Base-by-base conservation (phyloP, 1,139 yeast species). In the Lodderomyces beijingensis region DNA sequence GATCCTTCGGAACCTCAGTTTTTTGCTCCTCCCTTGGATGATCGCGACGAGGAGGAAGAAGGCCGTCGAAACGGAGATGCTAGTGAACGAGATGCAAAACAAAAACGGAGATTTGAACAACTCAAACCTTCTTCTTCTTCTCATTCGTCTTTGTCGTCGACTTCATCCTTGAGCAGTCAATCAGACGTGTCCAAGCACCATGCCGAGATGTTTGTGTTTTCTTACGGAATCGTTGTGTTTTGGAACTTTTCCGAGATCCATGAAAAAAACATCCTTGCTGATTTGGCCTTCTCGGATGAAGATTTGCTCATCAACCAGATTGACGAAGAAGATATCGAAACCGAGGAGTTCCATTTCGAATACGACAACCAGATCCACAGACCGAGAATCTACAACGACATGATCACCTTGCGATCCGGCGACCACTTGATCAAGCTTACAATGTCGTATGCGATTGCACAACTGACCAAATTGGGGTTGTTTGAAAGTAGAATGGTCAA, bases 381-480 rank as follows among this genome's bases (percentile, higher is more conserved):
- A 31, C 97, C 98, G 1, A 66, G 96, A 38, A 88, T 91, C 26
- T 89, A 82, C 57, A 91, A 91, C 54, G 98, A 91, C 59, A 85
- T 91, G 83, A 83, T 91, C 43, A 88, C 97, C 0, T 61, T 91
- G 30, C 69, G 94, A 33, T 80, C 91, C 1, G 95, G 95, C 4
- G 96, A 89, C 53, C 97, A 89, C 59, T 71, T 91, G 52, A 87
- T 88, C 47, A 89, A 93, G 52, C 64, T 91, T 37, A 86, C 97
- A 7, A 77, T 91, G 77, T 86, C 96, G 2, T 96, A 91, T 58
- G 96, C 98, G 2, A 86, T 91, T 42, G 96, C 97, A 0, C 98
- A 91, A 57, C 89, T 94, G 46, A 88, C 97, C 0, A 91, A 89
- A 53, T 61, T 91, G 20, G 84, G 95, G 27, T 63, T 91, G 34